phyloP scores from a whole-genome alignment of 2,329 filamentous ascomycete species.

The Microdochium paspali region DNA sequence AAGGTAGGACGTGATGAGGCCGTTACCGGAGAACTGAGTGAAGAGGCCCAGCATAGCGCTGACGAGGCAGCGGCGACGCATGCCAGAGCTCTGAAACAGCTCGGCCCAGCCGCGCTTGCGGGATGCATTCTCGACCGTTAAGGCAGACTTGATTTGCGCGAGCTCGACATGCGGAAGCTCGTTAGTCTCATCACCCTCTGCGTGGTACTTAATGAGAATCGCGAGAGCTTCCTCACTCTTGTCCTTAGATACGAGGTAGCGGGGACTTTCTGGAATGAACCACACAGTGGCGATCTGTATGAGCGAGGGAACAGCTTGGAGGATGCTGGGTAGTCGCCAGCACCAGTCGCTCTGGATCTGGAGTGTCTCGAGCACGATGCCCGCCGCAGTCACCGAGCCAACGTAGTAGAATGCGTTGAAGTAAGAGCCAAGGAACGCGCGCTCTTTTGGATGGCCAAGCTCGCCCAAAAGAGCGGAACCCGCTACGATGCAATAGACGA shows the following conservation, averaged over 20 bases:
- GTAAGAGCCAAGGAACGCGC: conserved; percentile 45
- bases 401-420: conserved; percentile 51
- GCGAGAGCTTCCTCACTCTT: conserved; percentile 44
- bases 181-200: conserved; percentile 36
- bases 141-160: conserved; percentile 45
- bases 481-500: conserved; percentile 49
- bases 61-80: conserved; percentile 53
- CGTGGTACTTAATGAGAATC: conserved; percentile 53
- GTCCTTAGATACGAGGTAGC: conserved; percentile 31
- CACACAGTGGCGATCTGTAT: conserved; percentile 33
- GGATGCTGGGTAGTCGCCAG: conserved; percentile 50
- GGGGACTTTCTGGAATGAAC: conserved; percentile 25
- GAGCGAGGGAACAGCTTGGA: conserved; percentile 34
- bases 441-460: conserved; percentile 50
- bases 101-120: conserved; percentile 25
- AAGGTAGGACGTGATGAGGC: conserved; percentile 59
- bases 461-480: conserved; percentile 51
- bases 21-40: conserved; percentile 60
- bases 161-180: conserved; percentile 29
- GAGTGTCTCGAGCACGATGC: conserved; percentile 36
- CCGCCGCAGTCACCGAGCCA: conserved; percentile 39
- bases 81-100: conserved; percentile 39
- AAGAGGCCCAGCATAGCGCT: conserved; percentile 55
- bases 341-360: conserved; percentile 25
- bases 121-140: conserved; percentile 42